Percentiles rank a stretch among this genome's conserved stretches.
Conservation (phyloP, 2,329 filamentous ascomycete species). For the Monilinia fructigena region DNA sequence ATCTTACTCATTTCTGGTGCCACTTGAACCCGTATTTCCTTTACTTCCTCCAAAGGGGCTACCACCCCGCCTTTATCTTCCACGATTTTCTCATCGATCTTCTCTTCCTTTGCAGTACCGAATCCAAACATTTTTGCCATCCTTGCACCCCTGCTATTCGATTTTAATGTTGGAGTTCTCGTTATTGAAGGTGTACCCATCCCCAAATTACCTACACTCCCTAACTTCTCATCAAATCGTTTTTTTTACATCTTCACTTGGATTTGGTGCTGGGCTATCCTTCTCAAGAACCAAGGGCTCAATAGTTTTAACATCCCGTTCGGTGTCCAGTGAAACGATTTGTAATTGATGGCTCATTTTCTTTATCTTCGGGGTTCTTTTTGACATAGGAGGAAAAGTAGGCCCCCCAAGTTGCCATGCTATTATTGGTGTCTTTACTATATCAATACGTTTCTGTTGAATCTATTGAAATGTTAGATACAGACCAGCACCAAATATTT, state of each 20-base stretch:
- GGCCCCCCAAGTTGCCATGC: conserved; percentile 31
- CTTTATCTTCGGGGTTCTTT: conserved; percentile 24
- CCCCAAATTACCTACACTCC: conserved; percentile 17
- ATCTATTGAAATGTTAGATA: not conserved
- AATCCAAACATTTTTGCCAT: conserved; percentile 33
- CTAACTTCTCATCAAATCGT: conserved; percentile 13
- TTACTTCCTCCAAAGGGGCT: not conserved
- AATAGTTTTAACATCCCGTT: not conserved
- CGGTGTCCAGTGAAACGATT: not conserved
- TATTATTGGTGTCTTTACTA: not conserved
- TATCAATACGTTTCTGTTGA: not conserved
- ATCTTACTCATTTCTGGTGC: conserved; percentile 14
- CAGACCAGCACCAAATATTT: no score
- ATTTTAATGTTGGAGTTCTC: conserved; percentile 19
- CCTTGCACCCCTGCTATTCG: conserved; percentile 27
- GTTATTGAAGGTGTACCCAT: conserved; percentile 8
- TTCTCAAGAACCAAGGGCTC: not conserved
- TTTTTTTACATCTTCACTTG: conserved; percentile 11
- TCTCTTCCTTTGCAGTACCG: conserved; percentile 18
- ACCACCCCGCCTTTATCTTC: not conserved
- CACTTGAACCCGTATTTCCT: conserved; percentile 1
- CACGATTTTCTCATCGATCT: conserved; percentile 3
- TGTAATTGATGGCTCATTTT: not conserved
- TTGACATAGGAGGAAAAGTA: conserved; percentile 31
- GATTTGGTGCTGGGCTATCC: not conserved